Conservation (phyloP, 225 moss, liverwort and hornwort species). For the Pseudoscleropodium purum region DNA sequence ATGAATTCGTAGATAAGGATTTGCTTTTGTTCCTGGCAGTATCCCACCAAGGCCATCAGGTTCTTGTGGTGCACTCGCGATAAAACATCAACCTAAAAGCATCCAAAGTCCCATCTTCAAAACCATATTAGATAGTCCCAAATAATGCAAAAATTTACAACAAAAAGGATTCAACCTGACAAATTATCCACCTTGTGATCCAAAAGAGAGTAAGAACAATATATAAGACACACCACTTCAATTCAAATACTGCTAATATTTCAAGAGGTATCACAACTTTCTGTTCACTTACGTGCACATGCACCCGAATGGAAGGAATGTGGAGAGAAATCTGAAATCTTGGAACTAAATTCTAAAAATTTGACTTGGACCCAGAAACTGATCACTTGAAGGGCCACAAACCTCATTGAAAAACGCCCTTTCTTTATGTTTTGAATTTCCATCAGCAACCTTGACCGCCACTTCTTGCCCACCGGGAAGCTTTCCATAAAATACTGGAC, state of each 20-base stretch:
- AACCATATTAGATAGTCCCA: background rate
- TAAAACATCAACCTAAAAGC: constrained; percentile 34
- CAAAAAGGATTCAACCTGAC: background rate
- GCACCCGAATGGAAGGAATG: background rate
- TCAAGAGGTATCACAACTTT: background rate
- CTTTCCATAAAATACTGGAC: constrained; percentile 3
- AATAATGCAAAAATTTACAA: background rate
- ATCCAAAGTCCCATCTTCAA: background rate
- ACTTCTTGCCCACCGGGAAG: constrained; percentile 25
- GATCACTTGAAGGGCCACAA: too few species aligned
- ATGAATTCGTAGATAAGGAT: constrained; percentile 45
- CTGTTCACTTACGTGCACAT: too few species aligned
- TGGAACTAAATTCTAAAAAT: background rate
- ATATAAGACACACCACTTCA: background rate
- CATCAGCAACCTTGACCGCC: constrained; percentile 30
- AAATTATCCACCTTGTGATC: too few species aligned
- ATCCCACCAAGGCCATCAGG: constrained; percentile 48
- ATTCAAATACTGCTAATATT: too few species aligned
- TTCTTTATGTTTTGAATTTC: background rate
- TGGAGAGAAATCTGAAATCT: background rate
- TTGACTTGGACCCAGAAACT: too few species aligned
- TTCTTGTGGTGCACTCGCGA: constrained; percentile 57
- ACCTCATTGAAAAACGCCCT: constrained; percentile 43
- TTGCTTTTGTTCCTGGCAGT: constrained; percentile 37
- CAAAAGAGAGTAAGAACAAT: background rate